Evolutionary conservation across 208 protist species (phyloP), one percentile per base, ranked within the genome.

Genomic region (Angomonas deanei): DNA sequence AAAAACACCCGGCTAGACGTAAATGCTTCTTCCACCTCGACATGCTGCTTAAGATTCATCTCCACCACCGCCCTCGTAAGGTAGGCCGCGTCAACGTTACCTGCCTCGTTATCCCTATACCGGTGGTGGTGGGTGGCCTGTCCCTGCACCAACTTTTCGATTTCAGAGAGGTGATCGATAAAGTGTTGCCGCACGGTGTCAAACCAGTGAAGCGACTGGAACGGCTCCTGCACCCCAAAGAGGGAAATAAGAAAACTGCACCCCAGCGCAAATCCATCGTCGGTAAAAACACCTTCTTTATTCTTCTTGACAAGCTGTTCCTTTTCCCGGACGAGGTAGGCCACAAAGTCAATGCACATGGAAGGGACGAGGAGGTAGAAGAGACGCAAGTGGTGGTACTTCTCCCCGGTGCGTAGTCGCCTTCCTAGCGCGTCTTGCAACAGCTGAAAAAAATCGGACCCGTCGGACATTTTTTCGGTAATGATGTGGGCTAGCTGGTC

Each of bases 181-280:
- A 84, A 78, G 19, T 63, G 60, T 23, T 70, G 42, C 24, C 42
- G 56, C 31, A 83, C 86, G 66, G 71, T 67, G 24, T 97, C 83
- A 64, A 97, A 99, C 97, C 97, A 99, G 74, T 99, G 97, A 32
- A 99, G 84, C 21, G 90, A 80, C 48, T 97, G 97, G 68, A 98
- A 99, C 3, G 65, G 26, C 6, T 78, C 73, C 63, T 96, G 72
- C 39, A 97, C 91, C 61, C 93, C 83, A 39, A 99, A 91, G n/a
- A 99, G 67, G 66, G 94, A 90, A 0, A 99, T 76, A 39, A 99
- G 80, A 67, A 98, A 99, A 2, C 88, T 87, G 19, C 98, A 70
- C 50, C 94, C 96, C 26, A 99, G 84, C 1, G 96, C 96, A 80
- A 99, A 99, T 24, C 98, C 98, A 72, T 99, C 98, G 65, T 99